Conservation (phyloP, 1,284 basidiomycete genomes). For the Cutaneotrichosporon cyanovorans region DNA sequence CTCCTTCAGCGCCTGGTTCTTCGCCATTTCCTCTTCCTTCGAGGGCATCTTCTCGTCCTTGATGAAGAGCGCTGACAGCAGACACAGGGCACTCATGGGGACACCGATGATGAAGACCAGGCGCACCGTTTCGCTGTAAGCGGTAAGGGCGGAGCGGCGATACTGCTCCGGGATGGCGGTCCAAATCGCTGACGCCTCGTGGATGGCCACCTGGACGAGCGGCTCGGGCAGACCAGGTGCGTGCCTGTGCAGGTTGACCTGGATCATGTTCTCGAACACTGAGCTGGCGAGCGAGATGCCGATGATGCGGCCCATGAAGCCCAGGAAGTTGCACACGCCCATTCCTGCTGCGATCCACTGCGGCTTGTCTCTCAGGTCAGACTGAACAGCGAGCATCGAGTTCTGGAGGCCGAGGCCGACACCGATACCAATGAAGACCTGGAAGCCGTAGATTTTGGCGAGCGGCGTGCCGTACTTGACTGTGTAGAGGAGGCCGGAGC, state of each 20-base stretch:
- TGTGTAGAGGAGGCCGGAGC: slow-evolving; percentile 38
- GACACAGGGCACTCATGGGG: slow-evolving; percentile 29
- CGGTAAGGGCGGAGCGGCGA: slow-evolving; percentile 24
- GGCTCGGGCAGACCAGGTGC: slow-evolving; percentile 23
- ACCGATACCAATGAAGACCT: slow-evolving; percentile 39
- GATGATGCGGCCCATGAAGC: slow-evolving; percentile 39
- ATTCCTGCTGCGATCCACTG: slow-evolving; percentile 35
- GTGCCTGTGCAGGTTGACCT: slow-evolving; percentile 26
- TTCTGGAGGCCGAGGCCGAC: slow-evolving; percentile 39
- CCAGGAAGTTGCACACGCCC: slow-evolving; percentile 34
- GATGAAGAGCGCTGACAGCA: slow-evolving; percentile 30
- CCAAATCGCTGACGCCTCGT: slow-evolving; percentile 34
- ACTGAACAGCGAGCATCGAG: slow-evolving; percentile 40
- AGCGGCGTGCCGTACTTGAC: slow-evolving; percentile 27
- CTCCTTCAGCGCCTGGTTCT: background rate
- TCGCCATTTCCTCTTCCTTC: slow-evolving; percentile 1
- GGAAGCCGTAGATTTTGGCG: slow-evolving; percentile 36
- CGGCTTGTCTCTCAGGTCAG: slow-evolving; percentile 35
- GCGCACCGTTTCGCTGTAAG: slow-evolving; percentile 37
- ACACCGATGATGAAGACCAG: slow-evolving; percentile 38
- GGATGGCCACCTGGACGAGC: slow-evolving; percentile 23
- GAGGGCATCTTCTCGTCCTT: slow-evolving; percentile 34
- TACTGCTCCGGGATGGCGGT: slow-evolving; percentile 24
- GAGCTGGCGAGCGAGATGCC: slow-evolving; percentile 42
- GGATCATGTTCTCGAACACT: slow-evolving; percentile 44